These are phyloP conservation scores for Umbelopsis vinacea DNA, from an alignment of 192 early-diverging fungal genomes.

Conservation along the genomic window DNA sequence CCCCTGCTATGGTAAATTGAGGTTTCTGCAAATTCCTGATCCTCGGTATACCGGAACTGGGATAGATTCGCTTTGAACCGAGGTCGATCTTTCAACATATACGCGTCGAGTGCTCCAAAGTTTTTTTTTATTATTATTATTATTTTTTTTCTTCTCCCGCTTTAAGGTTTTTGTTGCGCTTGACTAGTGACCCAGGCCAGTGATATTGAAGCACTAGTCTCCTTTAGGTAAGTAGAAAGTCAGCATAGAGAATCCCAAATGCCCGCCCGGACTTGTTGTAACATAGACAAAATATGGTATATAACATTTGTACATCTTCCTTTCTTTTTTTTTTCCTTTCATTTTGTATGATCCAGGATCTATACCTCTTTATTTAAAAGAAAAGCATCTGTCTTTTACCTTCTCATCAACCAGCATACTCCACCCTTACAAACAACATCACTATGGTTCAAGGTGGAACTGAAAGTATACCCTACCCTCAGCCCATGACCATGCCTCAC, in stretches of 20 bases:
- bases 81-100: not conserved
- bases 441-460: constrained; percentile 22
- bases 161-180: constrained; percentile 1
- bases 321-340: not conserved
- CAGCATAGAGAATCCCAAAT: constrained; percentile 7
- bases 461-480: constrained; percentile 19
- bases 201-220: constrained; percentile 16
- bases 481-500: constrained; percentile 6
- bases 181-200: constrained; percentile 22
- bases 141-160: not conserved
- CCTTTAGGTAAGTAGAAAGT: constrained; percentile 1
- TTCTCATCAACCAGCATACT: too few relatives aligned
- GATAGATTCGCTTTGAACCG: constrained; percentile 16
- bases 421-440: not conserved
- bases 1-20: too few relatives aligned
- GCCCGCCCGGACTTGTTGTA: constrained; percentile 7
- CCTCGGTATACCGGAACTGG: not conserved
- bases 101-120: not conserved
- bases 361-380: not conserved
- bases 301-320: not conserved
- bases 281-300: constrained; percentile 1
- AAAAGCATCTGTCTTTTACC: too few relatives aligned
- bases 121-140: not conserved
- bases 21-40: too few relatives aligned
- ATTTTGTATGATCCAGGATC: not conserved